Base-by-base conservation (phyloP, 169 alveolate species). In the Cryptosporidium muris region DNA sequence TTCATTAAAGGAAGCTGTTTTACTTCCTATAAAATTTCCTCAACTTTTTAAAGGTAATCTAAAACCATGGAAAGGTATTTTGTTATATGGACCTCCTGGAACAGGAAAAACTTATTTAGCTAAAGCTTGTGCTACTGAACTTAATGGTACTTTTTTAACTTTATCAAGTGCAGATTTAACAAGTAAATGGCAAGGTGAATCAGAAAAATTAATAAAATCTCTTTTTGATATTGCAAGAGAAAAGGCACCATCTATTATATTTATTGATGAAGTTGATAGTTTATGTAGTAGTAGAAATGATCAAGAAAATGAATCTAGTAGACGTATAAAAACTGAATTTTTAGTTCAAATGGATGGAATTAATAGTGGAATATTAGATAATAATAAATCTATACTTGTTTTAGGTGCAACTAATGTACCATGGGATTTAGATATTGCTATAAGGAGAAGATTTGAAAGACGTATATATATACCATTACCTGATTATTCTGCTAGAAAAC, bases 41-140 rank as follows among this genome's bases (percentile, higher is more conserved):
- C 94, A 96, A 80, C 90, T 97, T 16, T 97, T 97, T 89, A 93
- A 91, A 74, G 98, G 81, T 2, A 93, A 94, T 53, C 66, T 95
- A 52, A 92, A 88, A 52, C 98, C 98, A 25, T 95, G 97, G 97
- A 92, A 93, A 63, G 97, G 96, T 25, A 95, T 95, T 43, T 85
- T 95, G 36, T 88, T 95, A 51, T 95, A 95, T 80, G 98, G 98
- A 58, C 99, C 99, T 14, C 99, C 99, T 3, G 99, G 99, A 38
- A 97, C 99, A 45, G 99, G 99, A 42, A 98, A 98, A 91, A 94
- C 99, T 11, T 97, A 91, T 90, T 88, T 98, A 58, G 99, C 99
- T 3, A 97, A 97, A 90, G 99, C 99, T 16, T 97, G 99, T 80
- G 99, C 99, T 4, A 97, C 99, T 16, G 99, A 98, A 92, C 96